Base-by-base conservation (phyloP, 208 protist genomes). In the Entamoeba moshkovskii region DNA sequence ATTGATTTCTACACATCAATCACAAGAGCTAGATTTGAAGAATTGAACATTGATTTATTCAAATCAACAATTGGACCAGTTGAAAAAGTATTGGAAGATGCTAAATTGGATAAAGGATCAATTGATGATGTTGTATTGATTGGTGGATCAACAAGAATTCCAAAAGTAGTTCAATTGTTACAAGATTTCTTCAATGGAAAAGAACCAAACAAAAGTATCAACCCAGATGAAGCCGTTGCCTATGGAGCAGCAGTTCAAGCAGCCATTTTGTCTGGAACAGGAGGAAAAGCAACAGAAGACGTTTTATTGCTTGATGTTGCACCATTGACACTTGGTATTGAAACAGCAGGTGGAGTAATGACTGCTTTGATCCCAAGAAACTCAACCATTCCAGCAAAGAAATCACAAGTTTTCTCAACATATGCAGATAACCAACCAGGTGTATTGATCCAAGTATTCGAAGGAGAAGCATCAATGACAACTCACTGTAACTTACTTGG, bases 271-370 rank as follows among this genome's bases (percentile, higher is more conserved):
- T 96, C 95, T 2, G 97, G 96, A 66, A n/a, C 59, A 3, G 42
- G 16, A 42, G 93, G 96, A 15, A 97, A 97, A 46, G 97, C 99
- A 38, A 96, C 98, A 13, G 97, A 97, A 91, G 98, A 98, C 47
- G 96, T 99, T n/a, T 95, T 99, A 5, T 96, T 99, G 2, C 95
- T 99, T 16, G 98, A 99, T 95, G 98, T 99, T 25, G 99, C 98
- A 5, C 99, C 98, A 52, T 96, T 99, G 16, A 99, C 98, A 15
- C 97, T 99, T 29, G 99, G 98, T 94, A 99, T 99, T 92, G 98
- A 99, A 94, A 99, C 98, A n/a, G 96, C 98, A 0, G 98, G 98
- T 92, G 97, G 97, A 96, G 97, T 99, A 38, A 99, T 99, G 95
- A 95, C 94, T 29, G 42, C 73, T 6, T 46, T 96, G 3, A 96